phyloP scores from a whole-genome alignment of 768 basidiomycete species.

The Hygrophoropsis aurantiaca region DNA sequence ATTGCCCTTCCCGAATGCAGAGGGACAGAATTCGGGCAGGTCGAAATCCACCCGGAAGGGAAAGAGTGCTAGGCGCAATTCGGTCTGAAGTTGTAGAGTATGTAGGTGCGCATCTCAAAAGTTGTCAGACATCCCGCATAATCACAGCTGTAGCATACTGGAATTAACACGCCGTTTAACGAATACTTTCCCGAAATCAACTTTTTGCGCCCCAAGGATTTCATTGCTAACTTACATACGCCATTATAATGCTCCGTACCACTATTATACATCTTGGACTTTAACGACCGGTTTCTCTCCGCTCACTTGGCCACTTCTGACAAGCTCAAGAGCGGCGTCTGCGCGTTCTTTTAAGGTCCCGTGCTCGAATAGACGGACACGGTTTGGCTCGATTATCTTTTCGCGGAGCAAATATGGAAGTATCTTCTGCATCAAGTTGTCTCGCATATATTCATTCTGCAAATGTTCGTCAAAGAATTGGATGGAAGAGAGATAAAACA shows the following conservation, averaged over 20 bases:
- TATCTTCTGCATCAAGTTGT: constrained; percentile 46
- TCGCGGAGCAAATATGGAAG: constrained; percentile 40
- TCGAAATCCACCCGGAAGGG: constrained; percentile 61
- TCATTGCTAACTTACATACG: too few relatives aligned
- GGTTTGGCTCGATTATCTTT: constrained; percentile 42
- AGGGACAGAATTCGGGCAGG: constrained; percentile 46
- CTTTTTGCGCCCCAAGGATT: too few relatives aligned
- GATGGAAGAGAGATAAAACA: background rate
- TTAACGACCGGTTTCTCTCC: constrained; percentile 49
- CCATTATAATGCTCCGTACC: too few relatives aligned
- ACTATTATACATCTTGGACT: too few relatives aligned
- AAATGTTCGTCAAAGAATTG: background rate
- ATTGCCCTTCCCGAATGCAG: constrained; percentile 74
- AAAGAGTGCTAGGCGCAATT: constrained; percentile 75
- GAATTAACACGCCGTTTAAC: too few relatives aligned
- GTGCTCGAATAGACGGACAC: constrained; percentile 39
- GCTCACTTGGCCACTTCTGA: constrained; percentile 47
- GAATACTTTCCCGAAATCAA: too few relatives aligned
- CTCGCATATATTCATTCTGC: constrained; percentile 41
- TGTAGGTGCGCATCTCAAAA: too few relatives aligned
- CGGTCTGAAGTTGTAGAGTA: constrained; percentile 37
- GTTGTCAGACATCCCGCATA: too few relatives aligned
- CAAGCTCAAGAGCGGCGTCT: constrained; percentile 40
- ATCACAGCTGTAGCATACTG: too few relatives aligned
- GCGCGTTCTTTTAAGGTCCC: constrained; percentile 44